Evolutionary conservation across 2,329 filamentous ascomycete genomes (phyloP).

Genomic region (Fusarium virguliforme): DNA sequence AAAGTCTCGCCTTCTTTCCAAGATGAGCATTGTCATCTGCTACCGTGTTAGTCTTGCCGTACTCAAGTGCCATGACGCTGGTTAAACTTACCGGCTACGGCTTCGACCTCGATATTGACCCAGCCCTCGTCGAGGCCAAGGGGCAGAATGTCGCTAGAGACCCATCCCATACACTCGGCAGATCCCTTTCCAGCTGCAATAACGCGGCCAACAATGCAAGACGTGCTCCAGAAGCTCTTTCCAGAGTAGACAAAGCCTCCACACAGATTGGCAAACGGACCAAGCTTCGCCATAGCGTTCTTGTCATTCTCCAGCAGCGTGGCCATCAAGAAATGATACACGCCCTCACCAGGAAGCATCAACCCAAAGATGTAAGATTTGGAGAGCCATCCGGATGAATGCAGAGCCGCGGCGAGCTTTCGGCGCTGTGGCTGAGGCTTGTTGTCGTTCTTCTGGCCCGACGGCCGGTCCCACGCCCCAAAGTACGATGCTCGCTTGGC

Average conservation of each 20-base stretch:
- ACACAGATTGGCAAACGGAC: constrained; percentile 74
- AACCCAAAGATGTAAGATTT: constrained; percentile 78
- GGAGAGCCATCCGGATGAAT: constrained; percentile 76
- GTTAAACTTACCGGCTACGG: constrained; percentile 64
- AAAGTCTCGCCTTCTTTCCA: constrained; percentile 72
- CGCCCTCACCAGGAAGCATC: constrained; percentile 74
- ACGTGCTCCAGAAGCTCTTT: constrained; percentile 80
- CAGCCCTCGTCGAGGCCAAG: constrained; percentile 69
- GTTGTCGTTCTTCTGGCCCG: constrained; percentile 47
- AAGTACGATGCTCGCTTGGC: constrained; percentile 65
- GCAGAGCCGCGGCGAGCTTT: constrained; percentile 71
- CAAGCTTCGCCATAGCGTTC: constrained; percentile 71
- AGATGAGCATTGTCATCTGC: constrained; percentile 66
- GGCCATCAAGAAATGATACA: constrained; percentile 77
- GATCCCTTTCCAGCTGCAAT: constrained; percentile 75
- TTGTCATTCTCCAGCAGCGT: constrained; percentile 76
- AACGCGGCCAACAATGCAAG: constrained; percentile 76
- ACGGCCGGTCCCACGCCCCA: constrained; percentile 58
- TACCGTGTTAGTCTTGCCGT: constrained; percentile 32
- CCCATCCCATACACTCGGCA: constrained; percentile 78
- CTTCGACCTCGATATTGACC: constrained; percentile 71
- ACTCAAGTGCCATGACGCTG: background rate
- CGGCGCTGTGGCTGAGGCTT: constrained; percentile 63
- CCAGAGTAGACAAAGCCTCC: constrained; percentile 75
- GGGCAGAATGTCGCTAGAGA: constrained; percentile 74